Evolutionary conservation across 352 stramenopile species (phyloP).

Genomic region (Phytophthora syringae): DNA sequence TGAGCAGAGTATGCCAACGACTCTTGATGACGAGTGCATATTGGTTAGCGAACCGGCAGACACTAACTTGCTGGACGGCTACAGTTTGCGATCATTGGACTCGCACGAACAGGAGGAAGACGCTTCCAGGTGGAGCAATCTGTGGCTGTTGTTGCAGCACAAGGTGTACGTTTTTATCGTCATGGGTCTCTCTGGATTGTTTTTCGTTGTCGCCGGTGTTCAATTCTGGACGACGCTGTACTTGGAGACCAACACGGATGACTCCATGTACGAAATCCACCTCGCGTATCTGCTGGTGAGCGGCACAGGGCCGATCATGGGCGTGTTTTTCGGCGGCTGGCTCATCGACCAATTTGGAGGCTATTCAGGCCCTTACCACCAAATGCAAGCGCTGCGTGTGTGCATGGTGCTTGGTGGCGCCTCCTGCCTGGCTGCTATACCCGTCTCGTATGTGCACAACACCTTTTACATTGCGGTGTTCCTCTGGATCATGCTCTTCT

Average conservation of each 20-base stretch:
- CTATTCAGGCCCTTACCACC: slow-evolving; percentile 71
- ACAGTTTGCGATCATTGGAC: slow-evolving; percentile 24
- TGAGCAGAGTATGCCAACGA: slow-evolving; percentile 31
- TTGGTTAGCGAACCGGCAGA: slow-evolving; percentile 26
- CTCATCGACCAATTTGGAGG: slow-evolving; percentile 83
- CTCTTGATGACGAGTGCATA: slow-evolving; percentile 38
- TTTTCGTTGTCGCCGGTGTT: slow-evolving; percentile 83
- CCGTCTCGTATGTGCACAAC: slow-evolving; percentile 72
- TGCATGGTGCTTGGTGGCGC: slow-evolving; percentile 73
- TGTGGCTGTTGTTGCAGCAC: slow-evolving; percentile 59
- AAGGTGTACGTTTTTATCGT: slow-evolving; percentile 82
- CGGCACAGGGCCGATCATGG: slow-evolving; percentile 79
- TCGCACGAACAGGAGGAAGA: slow-evolving; percentile 24
- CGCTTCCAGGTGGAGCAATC: slow-evolving; percentile 51
- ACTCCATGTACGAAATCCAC: slow-evolving; percentile 84
- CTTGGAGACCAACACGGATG: slow-evolving; percentile 79
- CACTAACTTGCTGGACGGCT: slow-evolving; percentile 12
- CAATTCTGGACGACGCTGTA: slow-evolving; percentile 90
- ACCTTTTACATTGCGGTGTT: slow-evolving; percentile 73
- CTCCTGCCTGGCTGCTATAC: slow-evolving; percentile 55
- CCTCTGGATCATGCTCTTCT: slow-evolving; percentile 89
- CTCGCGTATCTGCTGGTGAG: slow-evolving; percentile 75
- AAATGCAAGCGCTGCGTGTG: slow-evolving; percentile 71
- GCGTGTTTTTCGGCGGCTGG: slow-evolving; percentile 88
- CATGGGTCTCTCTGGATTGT: slow-evolving; percentile 79